phyloP scores from a whole-genome alignment of 768 basidiomycete species.

The Rhodotorula sphaerocarpa region DNA sequence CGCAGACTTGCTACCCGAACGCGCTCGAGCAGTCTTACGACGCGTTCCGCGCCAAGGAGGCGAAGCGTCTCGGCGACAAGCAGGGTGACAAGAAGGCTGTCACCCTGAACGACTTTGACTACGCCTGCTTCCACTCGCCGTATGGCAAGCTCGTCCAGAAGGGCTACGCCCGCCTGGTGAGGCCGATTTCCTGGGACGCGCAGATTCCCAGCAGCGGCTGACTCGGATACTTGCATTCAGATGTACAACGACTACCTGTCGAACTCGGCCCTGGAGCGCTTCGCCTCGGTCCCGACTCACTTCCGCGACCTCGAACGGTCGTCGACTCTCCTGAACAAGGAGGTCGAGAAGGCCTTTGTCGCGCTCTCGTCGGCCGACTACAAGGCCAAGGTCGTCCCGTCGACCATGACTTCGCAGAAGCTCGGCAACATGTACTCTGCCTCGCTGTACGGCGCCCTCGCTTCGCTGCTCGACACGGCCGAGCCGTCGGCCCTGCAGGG shows the following conservation, averaged over 20 bases:
- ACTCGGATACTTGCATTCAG: constrained; percentile 1
- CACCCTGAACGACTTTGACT: constrained; percentile 78
- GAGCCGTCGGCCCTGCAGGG: constrained; percentile 61
- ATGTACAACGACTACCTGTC: constrained; percentile 84
- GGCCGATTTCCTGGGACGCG: constrained; percentile 21
- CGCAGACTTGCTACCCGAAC: constrained; percentile 87
- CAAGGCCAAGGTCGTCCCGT: constrained; percentile 64
- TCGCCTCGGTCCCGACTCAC: constrained; percentile 59
- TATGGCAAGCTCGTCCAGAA: constrained; percentile 99
- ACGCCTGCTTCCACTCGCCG: constrained; percentile 89
- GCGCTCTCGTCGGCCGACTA: constrained; percentile 66
- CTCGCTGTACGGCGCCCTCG: constrained; percentile 86
- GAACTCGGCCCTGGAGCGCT: constrained; percentile 57
- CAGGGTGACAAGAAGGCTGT: constrained; percentile 45
- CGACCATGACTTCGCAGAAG: constrained; percentile 77
- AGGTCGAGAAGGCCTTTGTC: constrained; percentile 88
- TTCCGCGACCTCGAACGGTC: constrained; percentile 56
- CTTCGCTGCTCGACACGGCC: constrained; percentile 68
- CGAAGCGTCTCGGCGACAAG: constrained; percentile 47
- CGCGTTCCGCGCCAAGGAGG: constrained; percentile 71
- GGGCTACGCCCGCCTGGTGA: constrained; percentile 75
- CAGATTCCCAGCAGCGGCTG: neutral
- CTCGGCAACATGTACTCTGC: constrained; percentile 99
- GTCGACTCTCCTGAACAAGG: constrained; percentile 83
- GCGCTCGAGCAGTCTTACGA: constrained; percentile 85